Evolutionary conservation across 2,329 filamentous ascomycete species (phyloP), one percentile per base, ranked within the genome.

Genomic region (Ascocoryne sarcoides): DNA sequence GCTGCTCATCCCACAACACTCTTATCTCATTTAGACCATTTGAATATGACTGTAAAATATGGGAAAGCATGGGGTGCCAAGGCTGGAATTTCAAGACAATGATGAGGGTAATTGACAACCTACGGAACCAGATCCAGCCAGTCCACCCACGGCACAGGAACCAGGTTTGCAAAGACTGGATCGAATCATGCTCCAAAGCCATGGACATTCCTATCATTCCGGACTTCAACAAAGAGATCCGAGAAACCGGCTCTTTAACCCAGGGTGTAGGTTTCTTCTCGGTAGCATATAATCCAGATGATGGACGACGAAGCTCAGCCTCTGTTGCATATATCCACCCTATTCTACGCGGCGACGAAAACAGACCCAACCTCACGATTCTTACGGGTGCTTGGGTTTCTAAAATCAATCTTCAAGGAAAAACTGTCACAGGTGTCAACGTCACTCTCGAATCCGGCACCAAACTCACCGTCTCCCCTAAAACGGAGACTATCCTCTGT

Each of bases 251-350:
- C 42, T 71, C 79, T 32, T 66, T 94, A 49, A 79, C 77, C 50
- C 70, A 83, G 55, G 83, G 83, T 36, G 84, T 92, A 19, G 88
- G 88, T 41, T 95, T 94, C 72, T 90, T 94, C 71, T 88, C 82
- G 49, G 79, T 94, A 51, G 81, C 84, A 28, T 94, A 94, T 68
- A 93, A 94, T 67, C 88, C 88, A 2, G 87, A 94, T 56, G 81
- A 87, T 56, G 85, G 87, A 57, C 76, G 77, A 54, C 79, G 88
- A 48, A 90, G 83, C 67, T 89, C 83, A 59, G 87, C 88, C 44
- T 88, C 82, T 43, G 87, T 94, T 16, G 88, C 88, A 14, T 95
- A 95, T 66, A 89, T 95, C 57, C 88, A 95, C 65, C 88, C 88
- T 26, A 88, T 94, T 56, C 74, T 94, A 38, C 77, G 82, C 30